phyloP scores from a whole-genome alignment of 768 basidiomycete species.

The Candolleomyces efflorescens region DNA sequence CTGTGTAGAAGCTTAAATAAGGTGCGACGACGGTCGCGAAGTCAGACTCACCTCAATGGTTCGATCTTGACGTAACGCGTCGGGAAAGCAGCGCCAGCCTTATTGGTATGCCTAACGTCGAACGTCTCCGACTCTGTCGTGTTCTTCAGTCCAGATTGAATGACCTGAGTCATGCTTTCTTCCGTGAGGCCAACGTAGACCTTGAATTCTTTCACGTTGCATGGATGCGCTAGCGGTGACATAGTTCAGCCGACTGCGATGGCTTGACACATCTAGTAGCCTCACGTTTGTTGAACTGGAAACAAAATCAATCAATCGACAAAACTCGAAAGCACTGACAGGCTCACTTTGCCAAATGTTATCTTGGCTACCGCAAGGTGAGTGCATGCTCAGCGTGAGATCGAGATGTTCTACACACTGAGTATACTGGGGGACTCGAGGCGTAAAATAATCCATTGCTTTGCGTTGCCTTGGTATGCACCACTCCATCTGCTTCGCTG shows the following conservation, averaged over 20 bases:
- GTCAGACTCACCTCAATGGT: conserved; percentile 58
- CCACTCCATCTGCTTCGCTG: conserved; percentile 76
- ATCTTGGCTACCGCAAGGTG: conserved; percentile 49
- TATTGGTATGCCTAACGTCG: conserved; percentile 51
- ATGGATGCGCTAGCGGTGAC: conserved; percentile 60
- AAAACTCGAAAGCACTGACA: background rate
- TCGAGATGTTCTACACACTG: conserved; percentile 45
- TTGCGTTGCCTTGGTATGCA: conserved; percentile 50
- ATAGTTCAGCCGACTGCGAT: conserved; percentile 5
- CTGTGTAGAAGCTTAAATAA: conserved; percentile 27
- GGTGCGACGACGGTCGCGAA: background rate
- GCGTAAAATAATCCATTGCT: conserved; percentile 70
- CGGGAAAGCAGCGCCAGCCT: conserved; percentile 53
- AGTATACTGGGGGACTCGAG: conserved; percentile 58
- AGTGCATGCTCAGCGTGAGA: background rate
- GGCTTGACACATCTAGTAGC: background rate
- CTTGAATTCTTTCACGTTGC: conserved; percentile 83
- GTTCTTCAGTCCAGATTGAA: conserved; percentile 63
- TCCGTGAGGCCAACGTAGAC: conserved; percentile 59
- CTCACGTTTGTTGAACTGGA: conserved; percentile 42
- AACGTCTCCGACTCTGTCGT: conserved; percentile 64
- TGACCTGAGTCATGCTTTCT: conserved; percentile 65
- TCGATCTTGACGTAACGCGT: conserved; percentile 71
- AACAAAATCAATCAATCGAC: conserved; percentile 9
- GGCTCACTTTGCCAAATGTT: conserved; percentile 75